Evolutionary conservation across 768 basidiomycete species (phyloP).

Genomic region (Cystobasidium onofrii): DNA sequence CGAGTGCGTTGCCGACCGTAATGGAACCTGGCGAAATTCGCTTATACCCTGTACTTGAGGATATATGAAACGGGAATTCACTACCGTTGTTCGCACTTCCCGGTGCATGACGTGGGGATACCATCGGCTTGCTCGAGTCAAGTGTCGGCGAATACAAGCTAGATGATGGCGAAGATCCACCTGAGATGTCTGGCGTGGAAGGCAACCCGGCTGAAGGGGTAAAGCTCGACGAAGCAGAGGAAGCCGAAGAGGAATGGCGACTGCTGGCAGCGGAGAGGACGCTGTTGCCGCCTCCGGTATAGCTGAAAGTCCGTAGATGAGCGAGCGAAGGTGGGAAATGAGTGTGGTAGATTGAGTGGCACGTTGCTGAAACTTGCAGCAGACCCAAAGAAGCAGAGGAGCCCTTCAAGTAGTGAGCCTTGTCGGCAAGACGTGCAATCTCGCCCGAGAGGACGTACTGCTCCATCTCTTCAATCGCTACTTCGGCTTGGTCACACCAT

Average conservation of each 20-base stretch:
- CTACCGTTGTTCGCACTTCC: not conserved
- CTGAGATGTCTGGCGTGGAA: not conserved
- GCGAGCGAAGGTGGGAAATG: conserved; percentile 6
- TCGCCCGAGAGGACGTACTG: not conserved
- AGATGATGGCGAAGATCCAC: not conserved
- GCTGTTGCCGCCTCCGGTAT: not conserved
- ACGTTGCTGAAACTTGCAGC: not conserved
- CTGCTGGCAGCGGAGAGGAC: not conserved
- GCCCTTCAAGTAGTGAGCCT: conserved; percentile 23
- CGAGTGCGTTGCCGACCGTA: too few relatives aligned
- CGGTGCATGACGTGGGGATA: not conserved
- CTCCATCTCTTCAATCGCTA: conserved; percentile 21
- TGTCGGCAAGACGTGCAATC: not conserved
- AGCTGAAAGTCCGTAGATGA: not conserved
- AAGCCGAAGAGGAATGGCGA: not conserved
- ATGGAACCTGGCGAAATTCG: not conserved
- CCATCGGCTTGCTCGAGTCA: not conserved
- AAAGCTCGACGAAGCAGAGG: not conserved
- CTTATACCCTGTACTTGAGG: not conserved
- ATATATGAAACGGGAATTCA: not conserved
- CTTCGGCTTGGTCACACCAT: conserved; percentile 24
- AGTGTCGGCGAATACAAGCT: not conserved
- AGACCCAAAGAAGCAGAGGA: conserved; percentile 10
- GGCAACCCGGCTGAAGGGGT: not conserved
- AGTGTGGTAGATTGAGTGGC: not conserved